Evolutionary conservation across 106 monocot genomes (phyloP), one percentile per base, ranked within the genome.

Genomic region (Allium cepa): DNA sequence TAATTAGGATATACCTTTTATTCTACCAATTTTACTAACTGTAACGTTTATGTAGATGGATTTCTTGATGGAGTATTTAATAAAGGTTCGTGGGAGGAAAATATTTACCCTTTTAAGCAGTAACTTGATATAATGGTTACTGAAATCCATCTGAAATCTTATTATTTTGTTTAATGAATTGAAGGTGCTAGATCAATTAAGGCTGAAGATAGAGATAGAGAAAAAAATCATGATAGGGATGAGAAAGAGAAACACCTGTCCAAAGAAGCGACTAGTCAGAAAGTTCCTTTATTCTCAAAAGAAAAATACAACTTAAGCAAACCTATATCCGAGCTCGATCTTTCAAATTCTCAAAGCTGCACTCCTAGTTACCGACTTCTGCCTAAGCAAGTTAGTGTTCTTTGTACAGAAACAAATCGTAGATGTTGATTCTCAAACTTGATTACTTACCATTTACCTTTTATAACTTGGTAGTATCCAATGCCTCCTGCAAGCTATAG

Each of bases 311-410:
- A 82, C 70, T 75, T 71, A 60, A 70, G 65, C 53, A 89, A 89
- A 69, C 84, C 88, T 36, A 77, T 89, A 56, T 88, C 89, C 51
- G 89, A 94, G 72, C 86, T 94, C 73, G 89, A 94, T 76, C 86
- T 84, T 13, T 82, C 82, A 49, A 90, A 80, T 57, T 86, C 84
- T 67, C 71, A 78, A 50, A 83, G 79, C 11, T 89, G 89, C 59
- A 87, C 89, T 17, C 81, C 93, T 61, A 94, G 89, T 71, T 94
- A 94, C 60, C 82, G 89, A 26, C 86, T 84, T 56, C 68, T 94
- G 17, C 89, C 93, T 50, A 89, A 85, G 66, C 85, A 81, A 71
- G 93, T 93, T 83, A 68, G 10, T 52, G 28, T 67, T 50, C 26
- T 53, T 22, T 9, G 36, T 36, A 36, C 5, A 36, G 36, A 36